These are phyloP conservation scores for Ogataea hybrid DNA, from an alignment of 1,139 yeast genomes.

Conservation along the genomic window DNA sequence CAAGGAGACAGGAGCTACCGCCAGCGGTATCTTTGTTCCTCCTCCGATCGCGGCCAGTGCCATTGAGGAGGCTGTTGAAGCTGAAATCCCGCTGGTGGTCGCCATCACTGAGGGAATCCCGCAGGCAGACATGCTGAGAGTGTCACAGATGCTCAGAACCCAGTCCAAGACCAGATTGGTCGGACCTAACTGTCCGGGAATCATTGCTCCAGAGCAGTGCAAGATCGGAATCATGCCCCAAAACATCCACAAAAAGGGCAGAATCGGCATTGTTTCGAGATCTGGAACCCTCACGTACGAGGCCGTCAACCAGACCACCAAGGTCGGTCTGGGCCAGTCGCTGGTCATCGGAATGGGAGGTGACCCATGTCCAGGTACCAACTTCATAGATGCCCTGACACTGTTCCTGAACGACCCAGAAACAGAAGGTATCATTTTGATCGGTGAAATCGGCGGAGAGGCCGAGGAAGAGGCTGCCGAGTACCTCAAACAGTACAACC, in stretches of 20 bases:
- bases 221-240: conserved; percentile 99
- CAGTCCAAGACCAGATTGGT: conserved; percentile 95
- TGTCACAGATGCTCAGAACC: conserved; percentile 89
- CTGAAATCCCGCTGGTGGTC: conserved; percentile 93
- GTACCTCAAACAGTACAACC: conserved; percentile 86
- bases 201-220: conserved; percentile 96
- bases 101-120: conserved; percentile 99
- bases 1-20: conserved; percentile 87
- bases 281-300: conserved; percentile 98
- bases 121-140: conserved; percentile 96
- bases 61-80: conserved; percentile 95
- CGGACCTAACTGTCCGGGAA: conserved; percentile 99
- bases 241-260: conserved; percentile 88
- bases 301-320: conserved; percentile 98
- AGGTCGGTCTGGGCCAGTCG: conserved; percentile 94
- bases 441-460: conserved; percentile 99
- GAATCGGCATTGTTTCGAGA: conserved; percentile 91
- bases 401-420: conserved; percentile 86
- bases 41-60: conserved; percentile 96
- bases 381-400: conserved; percentile 93
- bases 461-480: conserved; percentile 99
- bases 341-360: conserved; percentile 99
- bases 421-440: conserved; percentile 96
- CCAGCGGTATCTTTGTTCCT: conserved; percentile 96
- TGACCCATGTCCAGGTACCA: conserved; percentile 99